These are phyloP conservation scores for Alternaria hordeiaustralica DNA, from an alignment of 2,329 filamentous ascomycete genomes.

Conservation along the genomic window DNA sequence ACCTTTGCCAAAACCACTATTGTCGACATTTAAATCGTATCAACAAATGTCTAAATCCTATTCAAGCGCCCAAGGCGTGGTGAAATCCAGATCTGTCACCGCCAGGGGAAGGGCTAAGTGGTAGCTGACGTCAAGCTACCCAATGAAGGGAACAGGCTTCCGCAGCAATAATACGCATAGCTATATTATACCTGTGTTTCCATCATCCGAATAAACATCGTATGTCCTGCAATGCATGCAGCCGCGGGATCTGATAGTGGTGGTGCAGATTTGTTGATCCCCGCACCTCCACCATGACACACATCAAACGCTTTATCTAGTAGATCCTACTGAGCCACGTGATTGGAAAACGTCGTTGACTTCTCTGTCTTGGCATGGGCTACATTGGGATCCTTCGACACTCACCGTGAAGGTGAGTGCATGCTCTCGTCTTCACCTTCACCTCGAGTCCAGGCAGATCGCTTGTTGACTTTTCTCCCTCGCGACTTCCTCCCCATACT, in stretches of 20 bases:
- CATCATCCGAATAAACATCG: background rate
- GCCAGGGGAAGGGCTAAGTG: background rate
- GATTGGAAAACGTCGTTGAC: background rate
- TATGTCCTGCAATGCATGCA: background rate
- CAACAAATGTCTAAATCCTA: background rate
- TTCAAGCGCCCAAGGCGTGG: background rate
- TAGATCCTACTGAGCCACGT: background rate
- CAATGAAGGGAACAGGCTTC: background rate
- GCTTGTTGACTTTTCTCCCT: background rate
- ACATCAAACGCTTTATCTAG: background rate
- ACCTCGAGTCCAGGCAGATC: background rate
- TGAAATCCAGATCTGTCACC: background rate
- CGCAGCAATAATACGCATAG: background rate
- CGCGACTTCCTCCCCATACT: background rate
- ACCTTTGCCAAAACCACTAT: background rate
- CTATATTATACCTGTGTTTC: background rate
- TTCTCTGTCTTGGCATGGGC: background rate
- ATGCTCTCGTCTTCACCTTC: background rate
- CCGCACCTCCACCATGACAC: background rate
- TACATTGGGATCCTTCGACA: background rate
- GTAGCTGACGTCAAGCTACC: background rate
- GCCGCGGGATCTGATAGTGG: background rate
- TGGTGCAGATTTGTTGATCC: background rate
- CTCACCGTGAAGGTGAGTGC: constrained; percentile 1
- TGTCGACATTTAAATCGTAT: background rate